These are phyloP conservation scores for Ceratobasidium sp. DNA, from an alignment of 1,284 basidiomycete genomes.

Conservation along the genomic window DNA sequence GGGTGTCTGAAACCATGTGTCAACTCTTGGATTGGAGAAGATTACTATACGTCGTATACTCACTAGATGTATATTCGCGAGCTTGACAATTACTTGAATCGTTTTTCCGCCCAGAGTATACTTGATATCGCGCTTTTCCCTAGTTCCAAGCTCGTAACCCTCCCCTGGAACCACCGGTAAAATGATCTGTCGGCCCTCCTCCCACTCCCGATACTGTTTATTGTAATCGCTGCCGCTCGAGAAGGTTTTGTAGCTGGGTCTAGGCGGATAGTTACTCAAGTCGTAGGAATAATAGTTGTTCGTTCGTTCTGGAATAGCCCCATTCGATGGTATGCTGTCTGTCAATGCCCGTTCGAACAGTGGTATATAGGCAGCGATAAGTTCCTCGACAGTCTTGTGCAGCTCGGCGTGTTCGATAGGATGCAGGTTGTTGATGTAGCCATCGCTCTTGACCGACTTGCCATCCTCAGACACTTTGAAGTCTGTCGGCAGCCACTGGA, in stretches of 20 bases:
- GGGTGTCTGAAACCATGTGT: slow-evolving; percentile 48
- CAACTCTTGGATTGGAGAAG: not conserved
- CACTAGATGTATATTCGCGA: slow-evolving; percentile 56
- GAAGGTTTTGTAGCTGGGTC: not conserved
- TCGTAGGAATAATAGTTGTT: slow-evolving; percentile 2
- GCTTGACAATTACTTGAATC: slow-evolving; percentile 60
- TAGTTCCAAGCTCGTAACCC: slow-evolving; percentile 39
- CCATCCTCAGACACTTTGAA: slow-evolving; percentile 51
- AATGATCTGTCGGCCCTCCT: slow-evolving; percentile 30
- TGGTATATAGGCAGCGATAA: slow-evolving; percentile 54
- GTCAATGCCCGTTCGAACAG: slow-evolving; percentile 62
- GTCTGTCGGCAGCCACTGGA: slow-evolving; percentile 57
- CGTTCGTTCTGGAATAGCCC: not conserved
- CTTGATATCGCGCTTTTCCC: slow-evolving; percentile 41
- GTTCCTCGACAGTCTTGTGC: slow-evolving; percentile 51
- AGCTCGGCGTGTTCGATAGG: slow-evolving; percentile 48
- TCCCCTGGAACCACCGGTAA: slow-evolving; percentile 39
- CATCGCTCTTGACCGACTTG: slow-evolving; percentile 48
- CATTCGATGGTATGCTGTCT: slow-evolving; percentile 52
- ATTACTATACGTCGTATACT: not conserved
- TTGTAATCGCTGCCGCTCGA: slow-evolving; percentile 9
- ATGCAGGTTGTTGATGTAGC: slow-evolving; percentile 63
- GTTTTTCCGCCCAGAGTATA: slow-evolving; percentile 43
- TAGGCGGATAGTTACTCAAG: not conserved
- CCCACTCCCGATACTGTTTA: slow-evolving; percentile 31